Evolutionary conservation across 441 rosid species (phyloP), one percentile per base, ranked within the genome.

Genomic region (Caryocar brasiliense): DNA sequence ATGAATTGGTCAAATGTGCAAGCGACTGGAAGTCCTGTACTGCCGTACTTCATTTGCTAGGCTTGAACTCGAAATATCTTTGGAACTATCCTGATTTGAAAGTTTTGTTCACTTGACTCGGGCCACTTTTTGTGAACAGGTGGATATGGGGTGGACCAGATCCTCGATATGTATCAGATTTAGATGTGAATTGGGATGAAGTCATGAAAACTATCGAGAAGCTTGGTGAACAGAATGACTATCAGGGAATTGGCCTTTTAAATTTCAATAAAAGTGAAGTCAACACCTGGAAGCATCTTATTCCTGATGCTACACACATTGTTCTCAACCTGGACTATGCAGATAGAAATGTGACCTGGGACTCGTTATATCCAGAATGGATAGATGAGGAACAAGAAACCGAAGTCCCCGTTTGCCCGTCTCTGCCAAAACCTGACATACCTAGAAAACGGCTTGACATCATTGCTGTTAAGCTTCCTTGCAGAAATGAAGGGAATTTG

Each of bases 91-190:
- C n/a, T n/a, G n/a, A n/a, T n/a, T n/a, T n/a, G n/a, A 7, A 40
- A 15, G 8, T 26, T 34, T 4, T 20, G 15, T 27, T 15, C 7
- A 5, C 29, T 21, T 38, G 21, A 37, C 38, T 51, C 70, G 68
- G 76, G 57, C 45, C 37, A 12, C 60, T 25, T 47, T 77, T 73
- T 38, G 39, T 66, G 37, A 64, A 74, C 51, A 77, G 85, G 39
- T 90, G 97, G 97, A 72, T 90, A 71, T 82, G 97, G 95, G 78
- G 86, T 58, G 79, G 78, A 64, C 50, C 68, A 45, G 92, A 90
- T 65, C 66, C 70, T 14, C 63, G 85, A 12, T 90, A 90, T 27
- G 27, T 51, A 13, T 82, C 98, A 0, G 60, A 76, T 53, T 15
- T 74, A 4, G 77, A 79, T 15, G 52, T 73, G 11, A 59, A 78